Percentiles rank a stretch among this genome's conserved stretches.
These are phyloP conservation scores for Calamus simplicifolius DNA, from an alignment of 176 grass and related monocot species.

Conservation along the genomic window DNA sequence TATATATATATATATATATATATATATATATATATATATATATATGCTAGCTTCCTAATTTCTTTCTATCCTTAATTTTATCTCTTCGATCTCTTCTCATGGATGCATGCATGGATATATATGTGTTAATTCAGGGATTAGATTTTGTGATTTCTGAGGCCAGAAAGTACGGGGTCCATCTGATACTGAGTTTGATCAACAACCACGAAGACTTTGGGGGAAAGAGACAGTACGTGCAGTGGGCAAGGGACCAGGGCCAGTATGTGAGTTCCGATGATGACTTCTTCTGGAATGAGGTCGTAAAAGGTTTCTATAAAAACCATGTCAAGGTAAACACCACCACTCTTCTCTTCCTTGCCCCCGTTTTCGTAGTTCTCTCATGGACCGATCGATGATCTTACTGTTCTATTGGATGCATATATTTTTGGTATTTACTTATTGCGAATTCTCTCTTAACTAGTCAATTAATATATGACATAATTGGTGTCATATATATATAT, in stretches of 20 bases:
- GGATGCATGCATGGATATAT: too few relatives aligned
- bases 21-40: too few relatives aligned
- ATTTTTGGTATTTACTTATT: too few relatives aligned
- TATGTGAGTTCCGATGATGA: slow-evolving; percentile 35
- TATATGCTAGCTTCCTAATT: not conserved
- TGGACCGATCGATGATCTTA: too few relatives aligned
- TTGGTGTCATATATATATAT: too few relatives aligned
- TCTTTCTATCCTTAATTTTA: not conserved
- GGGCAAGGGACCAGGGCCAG: slow-evolving; percentile 44
- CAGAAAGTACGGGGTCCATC: slow-evolving; percentile 35
- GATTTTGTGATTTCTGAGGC: slow-evolving; percentile 79
- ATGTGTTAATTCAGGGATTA: slow-evolving; percentile 38
- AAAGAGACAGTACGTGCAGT: slow-evolving; percentile 56
- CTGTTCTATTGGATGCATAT: too few relatives aligned
- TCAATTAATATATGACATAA: too few relatives aligned
- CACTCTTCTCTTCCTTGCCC: too few relatives aligned
- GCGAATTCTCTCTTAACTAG: too few relatives aligned
- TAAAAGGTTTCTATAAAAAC: slow-evolving; percentile 67
- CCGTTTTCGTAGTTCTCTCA: too few relatives aligned
- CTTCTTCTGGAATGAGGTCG: slow-evolving; percentile 52
- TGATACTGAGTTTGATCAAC: slow-evolving; percentile 73
- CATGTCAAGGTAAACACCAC: slow-evolving; percentile 37
- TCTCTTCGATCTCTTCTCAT: not conserved
- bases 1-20: too few relatives aligned
- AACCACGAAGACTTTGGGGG: slow-evolving; percentile 74